These are phyloP conservation scores for Geotrichum candidum DNA, from an alignment of 1,139 yeast genomes.

Conservation along the genomic window DNA sequence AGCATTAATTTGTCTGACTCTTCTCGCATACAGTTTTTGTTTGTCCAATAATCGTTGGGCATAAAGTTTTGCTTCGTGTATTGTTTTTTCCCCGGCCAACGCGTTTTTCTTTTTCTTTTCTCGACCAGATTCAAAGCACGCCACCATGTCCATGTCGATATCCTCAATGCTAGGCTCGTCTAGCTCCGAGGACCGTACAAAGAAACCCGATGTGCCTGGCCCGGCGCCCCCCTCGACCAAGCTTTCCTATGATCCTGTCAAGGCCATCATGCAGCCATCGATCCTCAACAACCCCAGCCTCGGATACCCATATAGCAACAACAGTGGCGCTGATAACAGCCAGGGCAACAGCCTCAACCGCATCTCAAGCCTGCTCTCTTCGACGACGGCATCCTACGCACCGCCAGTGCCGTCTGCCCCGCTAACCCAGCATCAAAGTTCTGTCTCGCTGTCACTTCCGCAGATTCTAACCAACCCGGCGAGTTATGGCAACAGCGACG, in stretches of 20 bases:
- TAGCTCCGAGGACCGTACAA: background rate
- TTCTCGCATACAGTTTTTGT: too few relatives aligned
- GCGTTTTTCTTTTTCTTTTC: too few relatives aligned
- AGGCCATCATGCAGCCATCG: background rate
- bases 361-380: background rate
- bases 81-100: too few relatives aligned
- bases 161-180: constrained; percentile 20
- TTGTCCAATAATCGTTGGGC: too few relatives aligned
- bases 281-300: background rate
- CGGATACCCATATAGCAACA: background rate
- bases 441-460: background rate
- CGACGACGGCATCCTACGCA: background rate
- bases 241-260: background rate
- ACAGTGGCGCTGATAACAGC: background rate
- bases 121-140: background rate
- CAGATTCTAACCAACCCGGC: constrained; percentile 8
- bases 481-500: constrained; percentile 3
- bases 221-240: background rate
- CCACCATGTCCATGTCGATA: constrained; percentile 22
- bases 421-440: background rate
- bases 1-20: too few relatives aligned
- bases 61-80: too few relatives aligned
- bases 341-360: background rate
- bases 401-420: background rate
- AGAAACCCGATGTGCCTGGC: background rate